Conservation (phyloP, 106 monocot species). For the Phalaenopsis aphrodite region DNA sequence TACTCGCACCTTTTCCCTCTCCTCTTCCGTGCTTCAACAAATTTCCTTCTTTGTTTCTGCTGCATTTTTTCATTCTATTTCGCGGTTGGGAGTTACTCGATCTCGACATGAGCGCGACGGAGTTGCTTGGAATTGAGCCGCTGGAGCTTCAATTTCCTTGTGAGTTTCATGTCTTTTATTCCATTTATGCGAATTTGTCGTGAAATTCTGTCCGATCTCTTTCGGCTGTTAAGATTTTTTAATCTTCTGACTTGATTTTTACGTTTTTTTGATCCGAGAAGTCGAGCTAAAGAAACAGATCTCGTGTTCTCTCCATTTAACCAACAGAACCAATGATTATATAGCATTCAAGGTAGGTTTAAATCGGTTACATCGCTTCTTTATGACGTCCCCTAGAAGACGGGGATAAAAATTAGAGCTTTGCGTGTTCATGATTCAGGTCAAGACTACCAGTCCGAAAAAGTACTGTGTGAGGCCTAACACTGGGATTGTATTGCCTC, state of each 20-base stretch:
- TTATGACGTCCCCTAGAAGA: neutral
- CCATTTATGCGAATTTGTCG: neutral
- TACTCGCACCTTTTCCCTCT: neutral
- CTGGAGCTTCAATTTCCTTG: constrained; percentile 17
- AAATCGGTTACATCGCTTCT: neutral
- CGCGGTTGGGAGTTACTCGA: neutral
- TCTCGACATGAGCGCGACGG: constrained; percentile 22
- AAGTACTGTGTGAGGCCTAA: constrained; percentile 81
- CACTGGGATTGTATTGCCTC: constrained; percentile 49
- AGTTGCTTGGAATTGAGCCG: constrained; percentile 31
- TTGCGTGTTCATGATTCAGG: constrained; percentile 24
- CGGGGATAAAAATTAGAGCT: neutral
- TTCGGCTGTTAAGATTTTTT: neutral
- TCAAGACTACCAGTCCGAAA: constrained; percentile 79
- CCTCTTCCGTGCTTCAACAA: too few species aligned
- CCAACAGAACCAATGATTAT: constrained; percentile 56
- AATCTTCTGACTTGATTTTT: constrained; percentile 11
- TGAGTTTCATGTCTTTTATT: constrained; percentile 8
- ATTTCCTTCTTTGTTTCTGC: neutral
- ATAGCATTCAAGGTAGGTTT: constrained; percentile 59
- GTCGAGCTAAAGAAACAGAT: constrained; percentile 74
- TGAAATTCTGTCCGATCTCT: neutral
- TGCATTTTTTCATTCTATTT: neutral
- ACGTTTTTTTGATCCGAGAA: constrained; percentile 15
- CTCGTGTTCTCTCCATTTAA: constrained; percentile 54